These are phyloP conservation scores for Populus hybrid DNA, from an alignment of 441 rosid species.

Conservation along the genomic window DNA sequence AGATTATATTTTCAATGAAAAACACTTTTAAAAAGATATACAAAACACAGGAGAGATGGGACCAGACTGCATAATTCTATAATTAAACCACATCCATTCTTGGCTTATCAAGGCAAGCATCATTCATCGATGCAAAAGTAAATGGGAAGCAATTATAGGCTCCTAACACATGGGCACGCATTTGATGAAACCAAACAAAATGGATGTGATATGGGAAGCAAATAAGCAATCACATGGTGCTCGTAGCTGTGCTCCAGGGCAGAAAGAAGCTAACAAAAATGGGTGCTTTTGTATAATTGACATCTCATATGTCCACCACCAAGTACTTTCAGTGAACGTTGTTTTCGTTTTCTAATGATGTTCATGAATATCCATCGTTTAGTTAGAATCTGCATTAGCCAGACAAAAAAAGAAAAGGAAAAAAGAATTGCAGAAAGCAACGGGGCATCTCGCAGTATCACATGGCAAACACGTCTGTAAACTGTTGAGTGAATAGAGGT, in stretches of 20 bases:
- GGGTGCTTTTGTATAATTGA: too few relatives aligned
- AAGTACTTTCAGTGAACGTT: not conserved
- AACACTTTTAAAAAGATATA: too few relatives aligned
- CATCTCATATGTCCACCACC: too few relatives aligned
- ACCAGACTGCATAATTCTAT: not conserved
- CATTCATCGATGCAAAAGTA: not conserved
- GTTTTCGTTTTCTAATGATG: not conserved
- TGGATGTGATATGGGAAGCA: not conserved
- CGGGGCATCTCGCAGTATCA: conserved; percentile 18
- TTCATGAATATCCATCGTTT: not conserved
- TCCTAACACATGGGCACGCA: not conserved
- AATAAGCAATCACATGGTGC: conserved; percentile 7
- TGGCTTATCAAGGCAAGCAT: too few relatives aligned
- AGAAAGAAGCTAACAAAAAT: not conserved
- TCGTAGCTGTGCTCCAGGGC: not conserved
- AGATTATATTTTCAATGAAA: too few relatives aligned
- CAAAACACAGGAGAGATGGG: not conserved
- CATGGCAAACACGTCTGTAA: conserved; percentile 2
- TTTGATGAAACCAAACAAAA: conserved; percentile 3
- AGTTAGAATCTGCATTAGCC: conserved; percentile 3
- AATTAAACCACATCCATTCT: too few relatives aligned
- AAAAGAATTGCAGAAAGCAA: conserved; percentile 7
- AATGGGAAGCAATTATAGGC: conserved; percentile 13
- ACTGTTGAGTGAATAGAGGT: not conserved
- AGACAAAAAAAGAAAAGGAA: not conserved